phyloP scores from a whole-genome alignment of 1,284 basidiomycete genomes.

The Prillingera fragicola region DNA sequence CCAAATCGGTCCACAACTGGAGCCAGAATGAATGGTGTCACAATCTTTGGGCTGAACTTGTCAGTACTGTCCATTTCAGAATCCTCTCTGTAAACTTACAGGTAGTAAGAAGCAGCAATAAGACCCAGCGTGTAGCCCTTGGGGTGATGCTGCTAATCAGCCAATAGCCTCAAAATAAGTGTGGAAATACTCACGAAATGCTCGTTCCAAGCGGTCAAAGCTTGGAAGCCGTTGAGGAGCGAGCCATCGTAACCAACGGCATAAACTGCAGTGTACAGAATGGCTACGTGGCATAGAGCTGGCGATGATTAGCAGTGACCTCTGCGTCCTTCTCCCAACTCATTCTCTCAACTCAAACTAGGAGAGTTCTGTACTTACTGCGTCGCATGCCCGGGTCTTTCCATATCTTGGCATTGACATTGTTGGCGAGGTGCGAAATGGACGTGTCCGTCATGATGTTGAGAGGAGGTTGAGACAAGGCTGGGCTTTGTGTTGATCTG shows the following conservation, averaged over 20 bases:
- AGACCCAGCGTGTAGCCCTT: conserved; percentile 10
- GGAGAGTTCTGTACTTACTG: too few relatives aligned
- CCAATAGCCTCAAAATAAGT: neutral
- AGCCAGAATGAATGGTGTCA: too few relatives aligned
- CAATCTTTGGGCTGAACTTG: neutral
- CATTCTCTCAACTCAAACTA: too few relatives aligned
- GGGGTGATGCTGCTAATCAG: neutral
- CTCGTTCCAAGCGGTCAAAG: conserved; percentile 22
- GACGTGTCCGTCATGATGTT: neutral
- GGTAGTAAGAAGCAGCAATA: conserved; percentile 18
- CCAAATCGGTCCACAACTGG: too few relatives aligned
- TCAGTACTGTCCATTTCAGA: neutral
- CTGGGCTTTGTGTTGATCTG: too few relatives aligned
- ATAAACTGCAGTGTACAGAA: conserved; percentile 18
- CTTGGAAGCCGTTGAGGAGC: conserved; percentile 28
- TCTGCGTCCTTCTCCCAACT: too few relatives aligned
- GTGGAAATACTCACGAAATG: conserved; percentile 17
- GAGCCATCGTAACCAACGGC: conserved; percentile 26
- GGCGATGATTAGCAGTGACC: too few relatives aligned
- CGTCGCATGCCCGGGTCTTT: conserved; percentile 11
- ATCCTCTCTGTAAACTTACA: too few relatives aligned
- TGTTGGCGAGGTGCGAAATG: conserved; percentile 9
- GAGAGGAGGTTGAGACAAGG: neutral
- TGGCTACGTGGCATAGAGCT: conserved; percentile 13
- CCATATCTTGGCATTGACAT: conserved; percentile 16